Evolutionary conservation across 169 alveolate genomes (phyloP).

Genomic region (Plasmodium berghei): DNA sequence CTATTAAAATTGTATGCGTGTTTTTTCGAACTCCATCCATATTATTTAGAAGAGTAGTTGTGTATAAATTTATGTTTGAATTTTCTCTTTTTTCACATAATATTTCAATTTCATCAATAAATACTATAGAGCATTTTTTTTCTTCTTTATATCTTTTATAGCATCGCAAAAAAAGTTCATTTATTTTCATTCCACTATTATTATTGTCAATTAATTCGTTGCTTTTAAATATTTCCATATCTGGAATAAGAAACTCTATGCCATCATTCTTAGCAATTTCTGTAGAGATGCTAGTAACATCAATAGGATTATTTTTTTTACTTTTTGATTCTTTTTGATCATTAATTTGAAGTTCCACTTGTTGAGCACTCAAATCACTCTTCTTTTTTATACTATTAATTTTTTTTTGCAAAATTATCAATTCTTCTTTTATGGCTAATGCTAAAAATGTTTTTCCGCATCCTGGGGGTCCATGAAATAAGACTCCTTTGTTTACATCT

Average conservation of each 20-base stretch:
- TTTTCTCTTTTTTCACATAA: conserved; percentile 80
- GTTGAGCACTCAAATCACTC: not conserved
- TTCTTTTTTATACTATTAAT: not conserved
- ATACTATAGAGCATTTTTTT: conserved; percentile 75
- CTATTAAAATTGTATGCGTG: conserved; percentile 88
- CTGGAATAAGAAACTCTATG: conserved; percentile 29
- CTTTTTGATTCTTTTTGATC: not conserved
- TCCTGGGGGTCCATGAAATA: conserved; percentile 86
- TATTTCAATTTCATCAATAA: conserved; percentile 87
- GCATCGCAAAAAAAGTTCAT: conserved; percentile 59
- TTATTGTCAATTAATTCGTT: conserved; percentile 57
- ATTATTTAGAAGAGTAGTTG: conserved; percentile 51
- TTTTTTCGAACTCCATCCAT: conserved; percentile 69
- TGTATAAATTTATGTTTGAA: conserved; percentile 41
- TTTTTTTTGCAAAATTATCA: conserved; percentile 71
- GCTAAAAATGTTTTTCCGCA: conserved; percentile 84
- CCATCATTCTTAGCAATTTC: not conserved
- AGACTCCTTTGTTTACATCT: conserved; percentile 77
- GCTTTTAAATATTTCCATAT: conserved; percentile 60
- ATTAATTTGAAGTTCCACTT: not conserved
- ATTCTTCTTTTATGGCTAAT: conserved; percentile 65
- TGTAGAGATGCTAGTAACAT: not conserved
- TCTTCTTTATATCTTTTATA: conserved; percentile 65
- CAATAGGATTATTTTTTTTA: not conserved
- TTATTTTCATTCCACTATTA: conserved; percentile 51